These are phyloP conservation scores for Liquidambar formosana DNA, from an alignment of 164 flowering plant species.

Conservation along the genomic window DNA sequence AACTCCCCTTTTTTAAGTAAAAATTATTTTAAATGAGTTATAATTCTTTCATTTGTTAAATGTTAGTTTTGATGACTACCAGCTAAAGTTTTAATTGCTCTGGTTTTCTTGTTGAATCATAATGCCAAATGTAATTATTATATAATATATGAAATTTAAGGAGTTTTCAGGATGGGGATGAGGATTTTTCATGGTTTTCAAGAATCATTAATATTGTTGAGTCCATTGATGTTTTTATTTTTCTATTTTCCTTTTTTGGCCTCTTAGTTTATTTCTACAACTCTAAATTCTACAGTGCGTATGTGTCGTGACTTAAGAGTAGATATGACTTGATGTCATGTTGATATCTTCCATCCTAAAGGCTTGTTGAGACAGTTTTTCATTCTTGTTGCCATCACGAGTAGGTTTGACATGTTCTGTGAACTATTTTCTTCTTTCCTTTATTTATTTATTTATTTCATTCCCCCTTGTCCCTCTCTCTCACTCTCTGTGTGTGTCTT, in stretches of 20 bases:
- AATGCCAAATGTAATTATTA: not conserved
- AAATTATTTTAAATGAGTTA: no score
- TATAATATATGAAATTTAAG: no score
- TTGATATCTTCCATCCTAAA: not conserved
- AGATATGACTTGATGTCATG: not conserved
- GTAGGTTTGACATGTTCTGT: not conserved
- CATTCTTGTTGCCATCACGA: not conserved
- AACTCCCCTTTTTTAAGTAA: no score
- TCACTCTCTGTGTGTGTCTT: no score
- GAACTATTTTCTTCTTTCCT: no score
- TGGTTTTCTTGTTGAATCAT: not conserved
- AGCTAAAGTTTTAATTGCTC: not conserved
- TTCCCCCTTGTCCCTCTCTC: not conserved
- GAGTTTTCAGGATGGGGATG: no score
- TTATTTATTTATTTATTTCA: no score
- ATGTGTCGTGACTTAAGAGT: not conserved
- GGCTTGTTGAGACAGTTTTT: no score
- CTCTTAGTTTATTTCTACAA: not conserved
- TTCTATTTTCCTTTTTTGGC: not conserved
- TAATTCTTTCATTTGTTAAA: not conserved
- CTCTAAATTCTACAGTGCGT: not conserved
- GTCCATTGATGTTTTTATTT: not conserved
- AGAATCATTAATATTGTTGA: no score
- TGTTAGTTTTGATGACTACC: not conserved
- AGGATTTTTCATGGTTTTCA: no score